A percentile compares a stretch with the other conserved stretches of the same genome.
Conservation (phyloP, 2,329 filamentous ascomycete species). For the Sclerotinia trifoliorum region DNA sequence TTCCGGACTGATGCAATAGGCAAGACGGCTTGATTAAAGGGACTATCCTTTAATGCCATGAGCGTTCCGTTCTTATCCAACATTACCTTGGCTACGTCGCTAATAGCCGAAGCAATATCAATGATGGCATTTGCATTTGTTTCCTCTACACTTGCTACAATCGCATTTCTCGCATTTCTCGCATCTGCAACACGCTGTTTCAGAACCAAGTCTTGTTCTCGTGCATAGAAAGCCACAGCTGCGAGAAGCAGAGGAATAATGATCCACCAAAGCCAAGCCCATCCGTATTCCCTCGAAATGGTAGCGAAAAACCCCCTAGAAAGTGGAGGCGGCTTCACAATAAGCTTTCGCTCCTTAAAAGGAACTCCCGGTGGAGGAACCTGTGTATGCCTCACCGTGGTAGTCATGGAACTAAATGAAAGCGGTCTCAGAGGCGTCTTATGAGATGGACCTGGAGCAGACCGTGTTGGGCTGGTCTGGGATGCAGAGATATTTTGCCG, state of each 20-base stretch:
- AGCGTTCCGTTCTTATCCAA: not conserved
- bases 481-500: not conserved
- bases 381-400: not conserved
- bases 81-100: not conserved
- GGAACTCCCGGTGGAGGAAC: not conserved
- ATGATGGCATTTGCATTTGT: not conserved
- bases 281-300: not conserved
- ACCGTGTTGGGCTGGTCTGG: not conserved
- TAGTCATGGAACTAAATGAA: not conserved
- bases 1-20: not conserved
- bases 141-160: not conserved
- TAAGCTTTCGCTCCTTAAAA: not conserved
- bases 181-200: not conserved
- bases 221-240: not conserved
- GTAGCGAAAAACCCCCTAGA: not conserved
- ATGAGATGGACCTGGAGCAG: too few species aligned
- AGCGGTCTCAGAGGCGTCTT: not conserved
- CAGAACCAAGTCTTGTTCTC: too few species aligned
- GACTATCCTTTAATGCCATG: not conserved
- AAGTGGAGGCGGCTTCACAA: not conserved
- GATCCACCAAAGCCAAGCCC: slow-evolving; percentile 2
- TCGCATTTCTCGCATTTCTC: too few species aligned
- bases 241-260: not conserved
- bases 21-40: not conserved
- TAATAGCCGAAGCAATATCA: not conserved